These are phyloP conservation scores for Chrysanthemum makinoi DNA, from an alignment of 129 eudicot species.

Conservation along the genomic window DNA sequence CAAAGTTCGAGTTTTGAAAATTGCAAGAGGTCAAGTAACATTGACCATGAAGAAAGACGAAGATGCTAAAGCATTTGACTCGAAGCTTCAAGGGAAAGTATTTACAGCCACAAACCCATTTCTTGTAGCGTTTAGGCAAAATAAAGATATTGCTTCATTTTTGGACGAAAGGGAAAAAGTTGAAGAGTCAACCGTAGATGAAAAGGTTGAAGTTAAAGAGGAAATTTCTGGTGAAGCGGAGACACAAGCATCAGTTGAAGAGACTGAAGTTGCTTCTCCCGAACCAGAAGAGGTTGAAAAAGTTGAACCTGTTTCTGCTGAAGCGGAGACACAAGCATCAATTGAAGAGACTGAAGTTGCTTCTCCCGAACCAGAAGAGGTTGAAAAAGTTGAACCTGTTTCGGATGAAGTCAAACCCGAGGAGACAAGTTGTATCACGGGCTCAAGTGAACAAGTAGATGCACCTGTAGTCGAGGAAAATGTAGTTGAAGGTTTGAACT, in stretches of 20 bases:
- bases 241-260: slow-evolving; percentile 29
- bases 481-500: slow-evolving; percentile 38
- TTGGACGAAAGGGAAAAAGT: slow-evolving; percentile 63
- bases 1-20: slow-evolving; percentile 75
- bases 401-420: slow-evolving; percentile 21
- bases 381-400: slow-evolving; percentile 13
- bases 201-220: slow-evolving; percentile 1
- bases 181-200: slow-evolving; percentile 23
- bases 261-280: slow-evolving; percentile 21
- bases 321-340: slow-evolving; percentile 25
- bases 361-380: slow-evolving; percentile 5
- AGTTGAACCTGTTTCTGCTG: slow-evolving; percentile 15
- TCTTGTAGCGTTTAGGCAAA: slow-evolving; percentile 72
- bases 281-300: slow-evolving; percentile 10
- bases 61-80: slow-evolving; percentile 40
- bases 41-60: slow-evolving; percentile 85
- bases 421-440: slow-evolving; percentile 22
- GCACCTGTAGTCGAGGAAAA: slow-evolving; percentile 29
- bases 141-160: slow-evolving; percentile 69
- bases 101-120: slow-evolving; percentile 73
- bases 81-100: slow-evolving; percentile 52
- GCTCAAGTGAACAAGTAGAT: slow-evolving; percentile 40
- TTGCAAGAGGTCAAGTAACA: slow-evolving; percentile 66
- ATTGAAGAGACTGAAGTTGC: slow-evolving; percentile 31
- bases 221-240: slow-evolving; percentile 30